A percentile compares a stretch with the other conserved stretches of the same genome.
These are phyloP conservation scores for Magnolia kwangsiensis DNA, from an alignment of 164 flowering plant species.

Conservation along the genomic window DNA sequence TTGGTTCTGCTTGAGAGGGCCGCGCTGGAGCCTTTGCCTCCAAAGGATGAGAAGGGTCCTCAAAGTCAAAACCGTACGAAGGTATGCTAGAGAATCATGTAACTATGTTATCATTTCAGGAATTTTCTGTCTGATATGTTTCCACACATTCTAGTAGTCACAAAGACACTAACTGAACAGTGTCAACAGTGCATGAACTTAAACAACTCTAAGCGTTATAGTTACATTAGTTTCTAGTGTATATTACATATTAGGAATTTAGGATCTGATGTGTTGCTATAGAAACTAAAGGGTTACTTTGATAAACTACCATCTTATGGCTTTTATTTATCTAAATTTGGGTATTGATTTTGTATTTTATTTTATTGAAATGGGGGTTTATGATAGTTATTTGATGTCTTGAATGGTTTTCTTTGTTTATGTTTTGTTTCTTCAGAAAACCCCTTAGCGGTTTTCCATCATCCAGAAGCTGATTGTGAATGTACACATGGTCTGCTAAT, in stretches of 20 bases:
- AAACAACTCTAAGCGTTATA: no score
- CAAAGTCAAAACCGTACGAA: conserved; percentile 70
- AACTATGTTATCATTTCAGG: background rate
- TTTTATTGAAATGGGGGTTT: background rate
- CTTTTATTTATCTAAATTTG: background rate
- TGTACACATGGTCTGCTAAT: no score
- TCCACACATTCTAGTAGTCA: no score
- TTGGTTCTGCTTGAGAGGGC: conserved; percentile 76
- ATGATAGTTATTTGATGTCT: background rate
- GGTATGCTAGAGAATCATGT: conserved; percentile 33
- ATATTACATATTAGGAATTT: no score
- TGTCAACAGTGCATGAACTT: no score
- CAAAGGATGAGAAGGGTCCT: conserved; percentile 95
- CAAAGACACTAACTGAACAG: no score
- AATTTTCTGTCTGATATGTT: background rate
- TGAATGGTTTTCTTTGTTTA: background rate
- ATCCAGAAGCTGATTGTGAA: no score
- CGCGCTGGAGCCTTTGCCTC: conserved; percentile 84
- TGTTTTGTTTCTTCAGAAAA: background rate
- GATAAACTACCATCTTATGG: no score
- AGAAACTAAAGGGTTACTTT: no score
- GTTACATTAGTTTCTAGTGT: no score
- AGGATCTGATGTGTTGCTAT: no score
- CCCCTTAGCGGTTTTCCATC: no score
- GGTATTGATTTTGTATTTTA: background rate